Conservation (phyloP, 192 early-diverging fungal genomes). For the Rhizoclosmatium globosum region DNA sequence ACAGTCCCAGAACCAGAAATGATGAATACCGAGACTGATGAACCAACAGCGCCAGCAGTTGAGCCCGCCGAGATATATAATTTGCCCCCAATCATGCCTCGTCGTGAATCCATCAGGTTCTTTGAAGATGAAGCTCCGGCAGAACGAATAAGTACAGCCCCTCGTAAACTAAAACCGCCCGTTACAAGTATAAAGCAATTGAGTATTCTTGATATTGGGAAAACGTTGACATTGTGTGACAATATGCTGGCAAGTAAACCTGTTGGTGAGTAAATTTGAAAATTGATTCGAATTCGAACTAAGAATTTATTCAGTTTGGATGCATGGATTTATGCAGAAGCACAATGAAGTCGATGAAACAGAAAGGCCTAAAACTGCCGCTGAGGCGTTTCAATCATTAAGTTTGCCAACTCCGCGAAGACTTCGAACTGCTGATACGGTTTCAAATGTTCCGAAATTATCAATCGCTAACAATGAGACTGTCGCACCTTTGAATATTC, state of each 20-base stretch:
- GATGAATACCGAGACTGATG: no score
- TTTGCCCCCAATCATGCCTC: no score
- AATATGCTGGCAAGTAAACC: background rate
- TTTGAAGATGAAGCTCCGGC: no score
- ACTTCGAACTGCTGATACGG: background rate
- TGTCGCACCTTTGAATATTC: no score
- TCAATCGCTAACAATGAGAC: no score
- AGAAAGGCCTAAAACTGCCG: conserved; percentile 5
- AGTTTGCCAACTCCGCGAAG: background rate
- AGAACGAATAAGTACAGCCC: no score
- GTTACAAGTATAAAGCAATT: background rate
- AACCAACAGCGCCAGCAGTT: no score
- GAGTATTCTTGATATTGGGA: conserved; percentile 19
- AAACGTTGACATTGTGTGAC: background rate
- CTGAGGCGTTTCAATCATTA: conserved; percentile 4
- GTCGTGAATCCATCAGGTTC: no score
- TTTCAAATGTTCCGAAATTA: no score
- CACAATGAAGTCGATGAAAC: background rate
- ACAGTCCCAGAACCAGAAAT: no score
- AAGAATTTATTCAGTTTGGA: background rate
- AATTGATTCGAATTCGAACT: background rate
- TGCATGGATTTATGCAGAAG: conserved; percentile 19
- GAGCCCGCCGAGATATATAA: no score
- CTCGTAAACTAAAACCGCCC: no score
- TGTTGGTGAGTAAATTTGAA: background rate